Evolutionary conservation across 148 eudicot genomes (phyloP), one percentile per base, ranked within the genome.

Genomic region (Dianthus caryophyllus): DNA sequence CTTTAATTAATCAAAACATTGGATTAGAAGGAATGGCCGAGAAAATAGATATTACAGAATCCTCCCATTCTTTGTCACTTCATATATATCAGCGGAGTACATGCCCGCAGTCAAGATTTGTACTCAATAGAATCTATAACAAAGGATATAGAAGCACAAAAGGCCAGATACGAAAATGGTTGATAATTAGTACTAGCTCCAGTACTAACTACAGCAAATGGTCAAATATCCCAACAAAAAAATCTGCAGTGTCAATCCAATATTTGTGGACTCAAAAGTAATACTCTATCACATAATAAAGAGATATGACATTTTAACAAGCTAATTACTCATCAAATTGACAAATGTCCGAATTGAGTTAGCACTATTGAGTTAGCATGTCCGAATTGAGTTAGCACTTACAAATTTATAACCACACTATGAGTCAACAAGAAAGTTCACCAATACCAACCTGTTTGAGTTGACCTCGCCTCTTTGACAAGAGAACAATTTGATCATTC

Each of bases 381-480:
- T 53, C 9, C 60, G 5, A 1, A 4, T 41, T 41, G 6, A 41
- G 44, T 41, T 4, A 41, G 12, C 49, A 39, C 11, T n/a, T 13
- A 27, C n/a, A 33, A 3, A 33, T 3, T 33, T 33, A 33, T 14
- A 20, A 33, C 26, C 9, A 26, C 33, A 15, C 20, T 2, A 7
- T 2, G 36, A 9, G 22, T 48, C 2, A n/a, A 57, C 36, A 52
- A 48, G 8, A 29, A 26, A 22, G 16, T 41, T 16, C 54, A 64
- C 12, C 44, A 21, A 29, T 30, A 13, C 3, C 14, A 39, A 89
- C 96, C 98, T 93, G 95, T 66, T 89, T 89, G 68, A 84, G 81
- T 73, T 93, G 98, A 24, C 98, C 98, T 9, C 98, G 89, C 26
- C 98, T 96, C 80, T 93, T 89, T 15, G 98, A 87, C 53, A 93